These are phyloP conservation scores for Annona cherimola DNA, from an alignment of 164 flowering plant species.

Conservation along the genomic window DNA sequence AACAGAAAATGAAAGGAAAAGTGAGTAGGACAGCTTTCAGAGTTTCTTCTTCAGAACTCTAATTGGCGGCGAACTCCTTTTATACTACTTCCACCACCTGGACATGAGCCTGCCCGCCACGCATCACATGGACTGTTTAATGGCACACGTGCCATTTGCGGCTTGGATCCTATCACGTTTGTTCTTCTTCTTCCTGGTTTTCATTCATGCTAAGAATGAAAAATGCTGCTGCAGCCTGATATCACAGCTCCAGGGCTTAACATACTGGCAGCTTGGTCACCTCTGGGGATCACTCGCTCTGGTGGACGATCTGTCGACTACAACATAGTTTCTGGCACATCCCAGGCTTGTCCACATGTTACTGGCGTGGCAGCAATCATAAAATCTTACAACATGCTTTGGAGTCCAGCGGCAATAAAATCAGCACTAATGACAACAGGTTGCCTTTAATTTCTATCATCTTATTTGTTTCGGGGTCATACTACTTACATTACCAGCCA, in stretches of 20 bases:
- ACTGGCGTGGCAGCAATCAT: conserved; percentile 25
- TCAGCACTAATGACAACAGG: conserved; percentile 40
- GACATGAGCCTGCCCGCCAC: too few relatives aligned
- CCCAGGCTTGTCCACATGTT: conserved; percentile 15
- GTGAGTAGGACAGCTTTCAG: too few relatives aligned
- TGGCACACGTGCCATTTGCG: too few relatives aligned
- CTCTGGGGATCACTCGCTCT: not conserved
- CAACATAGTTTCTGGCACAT: conserved; percentile 15
- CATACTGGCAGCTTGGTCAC: conserved; percentile 18
- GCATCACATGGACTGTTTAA: too few relatives aligned
- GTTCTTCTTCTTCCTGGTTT: not conserved
- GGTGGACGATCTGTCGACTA: conserved; percentile 9
- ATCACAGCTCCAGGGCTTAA: conserved; percentile 16
- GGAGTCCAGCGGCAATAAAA: conserved; percentile 68
- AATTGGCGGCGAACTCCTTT: too few relatives aligned
- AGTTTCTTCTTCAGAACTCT: too few relatives aligned
- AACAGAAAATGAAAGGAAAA: too few relatives aligned
- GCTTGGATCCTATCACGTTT: not conserved
- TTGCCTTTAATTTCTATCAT: conserved; percentile 14
- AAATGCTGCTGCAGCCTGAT: conserved; percentile 10
- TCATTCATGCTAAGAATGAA: too few relatives aligned
- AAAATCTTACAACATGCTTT: conserved; percentile 55
- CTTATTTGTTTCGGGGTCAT: not conserved
- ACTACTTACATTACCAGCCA: not conserved
- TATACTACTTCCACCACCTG: too few relatives aligned